These are phyloP conservation scores for Gossypium davidsonii DNA, from an alignment of 441 rosid genomes.

Conservation along the genomic window DNA sequence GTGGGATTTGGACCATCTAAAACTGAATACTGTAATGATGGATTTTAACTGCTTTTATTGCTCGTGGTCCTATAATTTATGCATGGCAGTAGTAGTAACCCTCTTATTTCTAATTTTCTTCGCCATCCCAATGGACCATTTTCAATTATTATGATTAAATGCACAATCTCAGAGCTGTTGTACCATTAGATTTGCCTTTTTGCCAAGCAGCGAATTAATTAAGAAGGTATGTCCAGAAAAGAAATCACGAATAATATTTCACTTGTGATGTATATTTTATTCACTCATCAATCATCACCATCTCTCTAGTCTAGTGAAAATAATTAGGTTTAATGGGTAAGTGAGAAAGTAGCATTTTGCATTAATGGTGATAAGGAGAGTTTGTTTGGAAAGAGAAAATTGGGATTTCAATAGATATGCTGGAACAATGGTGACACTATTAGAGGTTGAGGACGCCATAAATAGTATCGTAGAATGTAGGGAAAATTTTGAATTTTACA, in stretches of 20 bases:
- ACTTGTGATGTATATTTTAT: background rate
- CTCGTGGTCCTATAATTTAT: conserved; percentile 32
- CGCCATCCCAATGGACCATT: conserved; percentile 24
- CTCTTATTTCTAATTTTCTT: conserved; percentile 12
- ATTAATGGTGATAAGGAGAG: background rate
- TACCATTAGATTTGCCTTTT: background rate
- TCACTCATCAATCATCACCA: background rate
- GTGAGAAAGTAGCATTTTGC: background rate
- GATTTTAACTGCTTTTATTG: conserved; percentile 20
- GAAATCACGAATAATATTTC: background rate
- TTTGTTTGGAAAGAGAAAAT: background rate
- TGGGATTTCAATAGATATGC: background rate
- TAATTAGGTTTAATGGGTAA: background rate
- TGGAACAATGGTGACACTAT: background rate
- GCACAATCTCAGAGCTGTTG: background rate
- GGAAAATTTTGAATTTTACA: background rate
- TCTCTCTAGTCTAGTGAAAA: background rate
- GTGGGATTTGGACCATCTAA: conserved; percentile 28
- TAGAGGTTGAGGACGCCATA: background rate
- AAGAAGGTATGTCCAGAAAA: background rate
- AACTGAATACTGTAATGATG: background rate
- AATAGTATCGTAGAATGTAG: background rate
- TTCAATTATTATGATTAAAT: conserved; percentile 16
- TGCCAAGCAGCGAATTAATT: background rate
- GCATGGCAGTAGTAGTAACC: conserved; percentile 16